phyloP scores from a whole-genome alignment of 2,329 filamentous ascomycete genomes.

The Penicillium sp. region DNA sequence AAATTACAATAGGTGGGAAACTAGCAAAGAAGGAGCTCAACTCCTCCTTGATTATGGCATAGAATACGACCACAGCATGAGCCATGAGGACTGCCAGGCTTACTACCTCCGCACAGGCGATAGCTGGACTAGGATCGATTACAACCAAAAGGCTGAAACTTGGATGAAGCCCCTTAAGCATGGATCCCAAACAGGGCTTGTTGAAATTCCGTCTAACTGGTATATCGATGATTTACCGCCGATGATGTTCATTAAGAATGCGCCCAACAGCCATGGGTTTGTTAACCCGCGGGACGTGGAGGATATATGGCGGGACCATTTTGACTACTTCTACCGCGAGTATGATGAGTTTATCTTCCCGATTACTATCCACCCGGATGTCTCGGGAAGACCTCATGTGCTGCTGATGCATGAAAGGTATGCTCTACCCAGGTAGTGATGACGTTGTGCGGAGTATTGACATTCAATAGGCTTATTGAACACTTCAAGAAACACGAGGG shows the following conservation, averaged over 20 bases:
- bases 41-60: slow-evolving; percentile 43
- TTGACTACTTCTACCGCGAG: slow-evolving; percentile 69
- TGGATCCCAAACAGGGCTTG: slow-evolving; percentile 37
- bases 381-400: slow-evolving; percentile 68
- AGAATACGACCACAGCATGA: slow-evolving; percentile 46
- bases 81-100: slow-evolving; percentile 44
- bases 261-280: slow-evolving; percentile 55
- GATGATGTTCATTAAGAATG: slow-evolving; percentile 46
- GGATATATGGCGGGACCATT: slow-evolving; percentile 61
- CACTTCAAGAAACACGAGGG: slow-evolving; percentile 29
- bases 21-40: slow-evolving; percentile 60
- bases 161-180: slow-evolving; percentile 52
- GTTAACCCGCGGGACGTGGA: slow-evolving; percentile 57
- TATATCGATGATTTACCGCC: slow-evolving; percentile 45
- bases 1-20: slow-evolving; percentile 56
- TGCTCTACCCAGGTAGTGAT: slow-evolving; percentile 4
- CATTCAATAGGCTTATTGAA: slow-evolving; percentile 21
- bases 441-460: background rate
- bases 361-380: slow-evolving; percentile 73
- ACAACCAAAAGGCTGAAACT: slow-evolving; percentile 35
- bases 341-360: slow-evolving; percentile 76
- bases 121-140: slow-evolving; percentile 45
- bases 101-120: slow-evolving; percentile 45
- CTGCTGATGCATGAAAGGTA: slow-evolving; percentile 69
- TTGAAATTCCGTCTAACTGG: slow-evolving; percentile 46